phyloP scores from a whole-genome alignment of 306 rosid species.

The Abrus precatorius region DNA sequence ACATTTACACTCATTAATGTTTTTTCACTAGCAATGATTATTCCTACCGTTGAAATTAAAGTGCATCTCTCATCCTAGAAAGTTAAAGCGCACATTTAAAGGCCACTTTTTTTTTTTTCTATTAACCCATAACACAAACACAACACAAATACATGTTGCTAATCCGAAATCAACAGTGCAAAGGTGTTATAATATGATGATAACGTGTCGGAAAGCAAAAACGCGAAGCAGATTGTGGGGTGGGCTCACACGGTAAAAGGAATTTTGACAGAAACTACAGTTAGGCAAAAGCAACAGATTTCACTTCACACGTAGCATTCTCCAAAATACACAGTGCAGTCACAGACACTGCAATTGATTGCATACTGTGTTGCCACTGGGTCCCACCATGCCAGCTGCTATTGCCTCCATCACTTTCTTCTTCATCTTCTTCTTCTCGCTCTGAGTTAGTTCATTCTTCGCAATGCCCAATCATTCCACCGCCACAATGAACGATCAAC shows the following conservation, averaged over 20 bases:
- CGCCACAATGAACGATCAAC: conserved; percentile 71
- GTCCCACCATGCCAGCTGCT: conserved; percentile 85
- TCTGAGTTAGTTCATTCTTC: too few species aligned
- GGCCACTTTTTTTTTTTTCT: neutral
- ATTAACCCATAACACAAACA: neutral
- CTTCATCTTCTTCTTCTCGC: neutral
- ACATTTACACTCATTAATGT: neutral
- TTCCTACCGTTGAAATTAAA: neutral
- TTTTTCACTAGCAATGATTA: neutral
- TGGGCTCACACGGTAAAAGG: too few species aligned
- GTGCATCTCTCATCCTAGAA: neutral
- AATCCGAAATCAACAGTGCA: neutral
- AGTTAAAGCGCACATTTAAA: neutral
- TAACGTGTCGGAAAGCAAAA: too few species aligned
- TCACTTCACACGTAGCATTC: conserved; percentile 5
- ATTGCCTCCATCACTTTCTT: neutral
- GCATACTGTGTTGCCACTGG: conserved; percentile 2
- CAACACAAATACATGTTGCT: neutral
- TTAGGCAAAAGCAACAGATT: neutral
- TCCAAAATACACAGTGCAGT: neutral
- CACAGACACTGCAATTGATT: conserved; percentile 11
- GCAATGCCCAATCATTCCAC: conserved; percentile 57
- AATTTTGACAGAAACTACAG: too few species aligned
- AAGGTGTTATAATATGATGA: too few species aligned
- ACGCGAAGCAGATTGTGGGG: too few species aligned